Conservation (phyloP, 495 filamentous ascomycete species). For the Hypoxylon intermedium region DNA sequence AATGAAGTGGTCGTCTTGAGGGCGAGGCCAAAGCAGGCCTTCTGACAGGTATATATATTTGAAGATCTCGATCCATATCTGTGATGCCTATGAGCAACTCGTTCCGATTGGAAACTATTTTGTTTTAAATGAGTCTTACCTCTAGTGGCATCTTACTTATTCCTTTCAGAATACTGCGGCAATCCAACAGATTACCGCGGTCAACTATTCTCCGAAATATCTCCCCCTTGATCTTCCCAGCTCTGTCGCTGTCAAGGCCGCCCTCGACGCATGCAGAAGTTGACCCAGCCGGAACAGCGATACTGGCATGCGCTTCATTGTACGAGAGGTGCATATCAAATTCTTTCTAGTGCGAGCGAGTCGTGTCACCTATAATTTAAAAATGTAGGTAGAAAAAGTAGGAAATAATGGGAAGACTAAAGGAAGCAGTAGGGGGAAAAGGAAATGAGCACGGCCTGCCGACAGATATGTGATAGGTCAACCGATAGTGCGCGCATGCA, state of each 20-base stretch:
- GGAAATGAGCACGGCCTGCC: background rate
- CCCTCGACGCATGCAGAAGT: too few relatives aligned
- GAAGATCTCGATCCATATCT: background rate
- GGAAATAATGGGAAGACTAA: background rate
- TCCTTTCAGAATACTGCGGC: background rate
- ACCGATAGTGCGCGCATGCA: background rate
- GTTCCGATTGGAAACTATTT: background rate
- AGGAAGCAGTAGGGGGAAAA: background rate
- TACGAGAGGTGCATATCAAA: background rate
- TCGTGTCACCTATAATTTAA: background rate
- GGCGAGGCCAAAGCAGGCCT: background rate
- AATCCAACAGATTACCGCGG: background rate
- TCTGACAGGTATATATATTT: background rate
- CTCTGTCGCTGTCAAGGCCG: background rate
- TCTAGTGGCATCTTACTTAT: background rate
- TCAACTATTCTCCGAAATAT: background rate
- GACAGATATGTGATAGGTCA: background rate
- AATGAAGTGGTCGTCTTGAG: background rate
- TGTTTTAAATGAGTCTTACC: background rate
- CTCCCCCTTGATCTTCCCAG: background rate
- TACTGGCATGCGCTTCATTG: background rate
- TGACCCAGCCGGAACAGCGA: background rate
- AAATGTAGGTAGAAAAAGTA: background rate
- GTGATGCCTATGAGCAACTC: background rate
- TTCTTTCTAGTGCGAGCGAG: background rate